A percentile compares a stretch with the other conserved stretches of the same genome.
Evolutionary conservation across 805 yeast species (phyloP).

Genomic region (Ogataea nitratoaversa): DNA sequence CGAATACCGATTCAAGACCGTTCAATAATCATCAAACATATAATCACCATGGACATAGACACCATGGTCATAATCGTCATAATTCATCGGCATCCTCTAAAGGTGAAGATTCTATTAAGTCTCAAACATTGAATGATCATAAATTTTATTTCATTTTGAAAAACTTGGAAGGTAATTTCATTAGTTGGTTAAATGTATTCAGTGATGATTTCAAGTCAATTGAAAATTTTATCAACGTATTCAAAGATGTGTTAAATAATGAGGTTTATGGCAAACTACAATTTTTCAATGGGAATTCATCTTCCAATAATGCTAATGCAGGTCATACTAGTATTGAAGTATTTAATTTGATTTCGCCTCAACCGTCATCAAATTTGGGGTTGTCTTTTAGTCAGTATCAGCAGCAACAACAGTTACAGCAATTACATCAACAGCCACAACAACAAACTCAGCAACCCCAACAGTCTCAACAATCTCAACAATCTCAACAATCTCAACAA

Average conservation of each 20-base stretch:
- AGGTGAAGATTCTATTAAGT: conserved; percentile 17
- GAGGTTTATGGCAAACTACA: conserved; percentile 18
- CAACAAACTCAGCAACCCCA: too few species aligned
- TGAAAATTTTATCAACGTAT: conserved; percentile 10
- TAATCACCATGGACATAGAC: not conserved
- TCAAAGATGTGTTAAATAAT: conserved; percentile 13
- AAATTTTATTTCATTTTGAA: conserved; percentile 22
- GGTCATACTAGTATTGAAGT: conserved; percentile 11
- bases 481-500: conserved; percentile 2
- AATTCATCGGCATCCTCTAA: conserved; percentile 2
- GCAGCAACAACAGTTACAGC: not conserved
- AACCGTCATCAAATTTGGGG: not conserved
- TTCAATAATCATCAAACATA: not conserved
- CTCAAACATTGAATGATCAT: conserved; percentile 21
- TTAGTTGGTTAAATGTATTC: conserved; percentile 24
- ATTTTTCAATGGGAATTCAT: conserved; percentile 4
- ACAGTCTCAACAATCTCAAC: too few species aligned
- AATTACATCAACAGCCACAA: not conserved
- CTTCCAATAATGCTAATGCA: conserved; percentile 1
- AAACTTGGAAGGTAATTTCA: conserved; percentile 23
- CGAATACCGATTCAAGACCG: conserved; percentile 9
- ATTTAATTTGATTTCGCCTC: conserved; percentile 18
- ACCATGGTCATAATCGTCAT: not conserved
- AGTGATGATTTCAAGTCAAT: conserved; percentile 10
- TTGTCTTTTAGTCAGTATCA: not conserved